Conservation (phyloP, 495 filamentous ascomycete genomes). For the Cercophora newfieldiana region DNA sequence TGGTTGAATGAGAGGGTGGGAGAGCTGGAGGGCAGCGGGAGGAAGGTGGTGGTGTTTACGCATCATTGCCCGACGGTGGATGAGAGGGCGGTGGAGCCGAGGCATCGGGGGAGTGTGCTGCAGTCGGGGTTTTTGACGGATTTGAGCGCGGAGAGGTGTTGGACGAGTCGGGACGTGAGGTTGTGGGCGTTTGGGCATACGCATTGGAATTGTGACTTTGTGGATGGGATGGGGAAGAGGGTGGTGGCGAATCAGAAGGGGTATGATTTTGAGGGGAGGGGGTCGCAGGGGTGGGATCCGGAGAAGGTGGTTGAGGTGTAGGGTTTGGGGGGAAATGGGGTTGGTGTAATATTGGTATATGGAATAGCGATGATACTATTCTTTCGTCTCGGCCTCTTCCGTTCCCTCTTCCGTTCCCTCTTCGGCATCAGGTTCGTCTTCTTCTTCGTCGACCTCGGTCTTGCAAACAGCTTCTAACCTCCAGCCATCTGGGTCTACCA, state of each 20-base stretch:
- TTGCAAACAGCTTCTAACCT: constrained; percentile 42
- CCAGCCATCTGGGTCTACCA: constrained; percentile 44
- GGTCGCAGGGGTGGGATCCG: background rate
- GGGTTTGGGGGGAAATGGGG: background rate
- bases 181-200: constrained; percentile 60
- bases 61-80: constrained; percentile 51
- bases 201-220: constrained; percentile 42
- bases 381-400: background rate
- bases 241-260: constrained; percentile 38
- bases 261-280: constrained; percentile 15
- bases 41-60: constrained; percentile 51
- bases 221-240: constrained; percentile 22
- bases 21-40: constrained; percentile 33
- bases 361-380: no score
- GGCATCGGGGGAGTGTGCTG: constrained; percentile 41
- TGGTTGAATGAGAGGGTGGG: constrained; percentile 55
- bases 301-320: background rate
- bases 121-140: constrained; percentile 50
- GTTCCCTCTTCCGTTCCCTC: background rate
- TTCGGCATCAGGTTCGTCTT: background rate
- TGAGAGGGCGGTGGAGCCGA: constrained; percentile 39
- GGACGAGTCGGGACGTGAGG: constrained; percentile 42
- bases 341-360: background rate
- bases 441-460: background rate
- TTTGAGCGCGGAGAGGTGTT: constrained; percentile 36